A percentile compares a stretch with the other conserved stretches of the same genome.
Evolutionary conservation across 441 rosid species (phyloP).

Genomic region (Gossypium aridum): DNA sequence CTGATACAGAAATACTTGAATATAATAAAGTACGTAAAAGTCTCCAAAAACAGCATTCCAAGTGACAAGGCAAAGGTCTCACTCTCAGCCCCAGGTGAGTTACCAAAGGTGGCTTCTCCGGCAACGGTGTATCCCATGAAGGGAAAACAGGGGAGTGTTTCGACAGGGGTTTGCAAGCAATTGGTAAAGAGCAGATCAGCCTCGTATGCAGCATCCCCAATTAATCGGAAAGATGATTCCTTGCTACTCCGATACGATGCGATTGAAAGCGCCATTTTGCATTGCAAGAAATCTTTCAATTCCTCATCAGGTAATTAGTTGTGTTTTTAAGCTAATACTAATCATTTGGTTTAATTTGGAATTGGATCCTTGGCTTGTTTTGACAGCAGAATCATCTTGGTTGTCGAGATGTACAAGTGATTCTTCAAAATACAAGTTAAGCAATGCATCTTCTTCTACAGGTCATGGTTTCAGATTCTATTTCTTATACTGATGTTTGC

Average conservation of each 20-base stretch:
- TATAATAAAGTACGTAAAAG: slow-evolving; percentile 36
- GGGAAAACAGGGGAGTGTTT: slow-evolving; percentile 33
- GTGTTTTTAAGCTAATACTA: background rate
- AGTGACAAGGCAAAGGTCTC: slow-evolving; percentile 3
- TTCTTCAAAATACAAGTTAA: slow-evolving; percentile 37
- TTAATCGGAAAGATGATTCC: slow-evolving; percentile 44
- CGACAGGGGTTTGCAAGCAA: slow-evolving; percentile 34
- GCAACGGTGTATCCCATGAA: slow-evolving; percentile 19
- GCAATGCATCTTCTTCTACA: slow-evolving; percentile 39
- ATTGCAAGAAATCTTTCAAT: slow-evolving; percentile 60
- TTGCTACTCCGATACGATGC: slow-evolving; percentile 54
- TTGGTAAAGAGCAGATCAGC: slow-evolving; percentile 73
- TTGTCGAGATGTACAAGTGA: slow-evolving; percentile 37
- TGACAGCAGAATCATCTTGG: slow-evolving; percentile 31
- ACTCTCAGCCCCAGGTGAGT: slow-evolving; percentile 8
- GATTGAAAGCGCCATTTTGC: slow-evolving; percentile 63
- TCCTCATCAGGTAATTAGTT: slow-evolving; percentile 17
- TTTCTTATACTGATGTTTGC: background rate
- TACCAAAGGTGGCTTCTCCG: slow-evolving; percentile 30
- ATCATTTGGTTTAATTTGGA: background rate
- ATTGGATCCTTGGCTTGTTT: background rate
- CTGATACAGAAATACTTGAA: slow-evolving; percentile 41
- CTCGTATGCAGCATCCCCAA: slow-evolving; percentile 36
- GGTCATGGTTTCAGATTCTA: slow-evolving; percentile 14
- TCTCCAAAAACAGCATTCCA: slow-evolving; percentile 20